These are phyloP conservation scores for Diaporthe citriasiana DNA, from an alignment of 2,329 filamentous ascomycete genomes.

Conservation along the genomic window DNA sequence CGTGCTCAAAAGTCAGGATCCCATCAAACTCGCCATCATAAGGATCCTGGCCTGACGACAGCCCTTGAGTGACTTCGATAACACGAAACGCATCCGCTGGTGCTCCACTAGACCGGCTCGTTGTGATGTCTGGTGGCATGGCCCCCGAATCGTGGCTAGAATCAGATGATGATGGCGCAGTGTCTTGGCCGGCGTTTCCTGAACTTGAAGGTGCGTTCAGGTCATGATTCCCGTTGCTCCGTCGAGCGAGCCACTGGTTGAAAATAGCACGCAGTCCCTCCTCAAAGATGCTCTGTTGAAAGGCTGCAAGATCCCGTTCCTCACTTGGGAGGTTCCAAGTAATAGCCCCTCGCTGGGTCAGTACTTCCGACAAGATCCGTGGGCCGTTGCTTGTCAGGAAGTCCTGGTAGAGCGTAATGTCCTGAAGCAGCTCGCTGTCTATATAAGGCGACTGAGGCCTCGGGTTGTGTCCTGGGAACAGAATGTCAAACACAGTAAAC, in stretches of 20 bases:
- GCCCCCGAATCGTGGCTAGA: neutral
- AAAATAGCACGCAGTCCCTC: neutral
- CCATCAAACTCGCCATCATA: neutral
- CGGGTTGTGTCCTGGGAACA: conserved; percentile 18
- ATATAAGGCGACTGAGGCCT: conserved; percentile 17
- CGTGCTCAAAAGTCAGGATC: neutral
- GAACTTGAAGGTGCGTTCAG: neutral
- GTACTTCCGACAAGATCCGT: neutral
- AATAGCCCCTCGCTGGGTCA: neutral
- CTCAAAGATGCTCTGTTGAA: neutral
- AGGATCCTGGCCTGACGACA: neutral
- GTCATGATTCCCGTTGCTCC: too few species aligned
- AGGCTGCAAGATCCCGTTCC: neutral
- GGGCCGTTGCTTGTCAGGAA: conserved; percentile 16
- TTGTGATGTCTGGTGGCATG: neutral
- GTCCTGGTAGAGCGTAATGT: conserved; percentile 6
- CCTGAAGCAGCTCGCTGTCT: neutral
- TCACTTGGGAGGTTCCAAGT: neutral
- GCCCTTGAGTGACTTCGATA: neutral
- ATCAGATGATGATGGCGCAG: neutral
- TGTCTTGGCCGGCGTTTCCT: neutral
- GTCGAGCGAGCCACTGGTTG: neutral
- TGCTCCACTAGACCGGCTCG: too few species aligned
- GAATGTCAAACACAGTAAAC: conserved; percentile 32
- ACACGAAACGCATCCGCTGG: too few species aligned